Evolutionary conservation across 2,329 filamentous ascomycete genomes (phyloP), one percentile per base, ranked within the genome.

Genomic region (Xylariaceae sp.): DNA sequence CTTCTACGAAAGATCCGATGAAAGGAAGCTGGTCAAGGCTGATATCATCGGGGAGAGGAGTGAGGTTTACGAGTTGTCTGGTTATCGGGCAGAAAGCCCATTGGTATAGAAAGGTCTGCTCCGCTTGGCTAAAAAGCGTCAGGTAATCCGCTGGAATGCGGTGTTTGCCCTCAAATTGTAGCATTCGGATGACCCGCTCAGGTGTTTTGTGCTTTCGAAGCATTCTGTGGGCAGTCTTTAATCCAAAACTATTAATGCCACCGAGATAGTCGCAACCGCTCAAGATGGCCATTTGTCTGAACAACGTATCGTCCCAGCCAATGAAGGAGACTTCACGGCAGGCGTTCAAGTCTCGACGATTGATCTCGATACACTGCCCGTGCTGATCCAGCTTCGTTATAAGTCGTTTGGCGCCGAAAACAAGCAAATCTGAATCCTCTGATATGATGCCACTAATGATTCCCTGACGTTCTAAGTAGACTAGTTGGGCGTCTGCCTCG

Each of bases 201-300:
- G 94, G 83, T 0, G 85, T 90, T 71, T 93, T 96, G 75, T 96
- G 84, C 71, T 95, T 96, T 55, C 93, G 86, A 54, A 99, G 82
- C 76, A 94, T 84, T 37, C 92, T 86, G 72, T 99, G 89, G 0
- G 94, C 93, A 5, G 92, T 97, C 77, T 97, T 97, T 50, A 99
- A 73, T 0, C 94, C 94, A 72, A 99, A 85, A 44, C 88, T 88
- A 51, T 85, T 87, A 57, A 99, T 89, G 53, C 88, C 89, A 2
- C 87, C 78, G n/a, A 97, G 81, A 70, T 99, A 99, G 70, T 99
- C 94, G 69, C 94, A 99, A 6, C 94, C 94, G 68, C 92, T 96
- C 55, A 99, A 75, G 62, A 99, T 99, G 33, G 92, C 91, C 94
- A 99, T 99, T 47, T 86, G 86, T 54, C 94, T 84, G 65, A 99